Conservation (phyloP, 2,329 filamentous ascomycete species). For the Penicillium sp. region DNA sequence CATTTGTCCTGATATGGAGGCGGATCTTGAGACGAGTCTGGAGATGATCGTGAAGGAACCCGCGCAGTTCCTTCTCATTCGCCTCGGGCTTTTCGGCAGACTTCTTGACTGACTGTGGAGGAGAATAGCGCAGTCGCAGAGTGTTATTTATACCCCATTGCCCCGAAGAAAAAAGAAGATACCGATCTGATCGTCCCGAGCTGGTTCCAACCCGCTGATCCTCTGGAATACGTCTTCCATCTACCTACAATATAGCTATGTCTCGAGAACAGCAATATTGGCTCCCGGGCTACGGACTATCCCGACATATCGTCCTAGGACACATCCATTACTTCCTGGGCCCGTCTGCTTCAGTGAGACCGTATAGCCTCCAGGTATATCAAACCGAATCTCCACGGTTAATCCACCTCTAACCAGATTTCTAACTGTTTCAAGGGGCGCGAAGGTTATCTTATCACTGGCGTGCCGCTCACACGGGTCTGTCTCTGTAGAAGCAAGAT, state of each 20-base stretch:
- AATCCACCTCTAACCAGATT: constrained; percentile 22
- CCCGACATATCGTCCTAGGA: constrained; percentile 46
- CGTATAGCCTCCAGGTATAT: constrained; percentile 46
- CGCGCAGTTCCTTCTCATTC: constrained; percentile 13
- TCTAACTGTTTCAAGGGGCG: constrained; percentile 36
- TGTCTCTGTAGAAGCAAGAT: constrained; percentile 5
- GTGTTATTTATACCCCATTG: constrained; percentile 18
- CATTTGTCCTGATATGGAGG: background rate
- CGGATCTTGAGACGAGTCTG: background rate
- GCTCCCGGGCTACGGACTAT: constrained; percentile 47
- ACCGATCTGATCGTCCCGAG: constrained; percentile 1
- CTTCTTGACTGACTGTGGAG: constrained; percentile 3
- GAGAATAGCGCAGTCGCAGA: background rate
- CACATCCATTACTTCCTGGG: constrained; percentile 48
- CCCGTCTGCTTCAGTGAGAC: constrained; percentile 44
- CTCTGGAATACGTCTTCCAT: background rate
- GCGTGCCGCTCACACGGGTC: constrained; percentile 45
- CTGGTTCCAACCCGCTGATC: background rate
- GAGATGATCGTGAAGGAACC: constrained; percentile 11
- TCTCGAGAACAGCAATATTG: constrained; percentile 44
- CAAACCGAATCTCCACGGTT: constrained; percentile 5
- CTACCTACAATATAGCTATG: constrained; percentile 22
- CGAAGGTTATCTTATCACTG: constrained; percentile 47
- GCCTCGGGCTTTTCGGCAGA: constrained; percentile 1
- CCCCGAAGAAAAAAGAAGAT: constrained; percentile 6